These are phyloP conservation scores for Dactylellina parvicollis DNA, from an alignment of 2,329 filamentous ascomycete genomes.

Conservation along the genomic window DNA sequence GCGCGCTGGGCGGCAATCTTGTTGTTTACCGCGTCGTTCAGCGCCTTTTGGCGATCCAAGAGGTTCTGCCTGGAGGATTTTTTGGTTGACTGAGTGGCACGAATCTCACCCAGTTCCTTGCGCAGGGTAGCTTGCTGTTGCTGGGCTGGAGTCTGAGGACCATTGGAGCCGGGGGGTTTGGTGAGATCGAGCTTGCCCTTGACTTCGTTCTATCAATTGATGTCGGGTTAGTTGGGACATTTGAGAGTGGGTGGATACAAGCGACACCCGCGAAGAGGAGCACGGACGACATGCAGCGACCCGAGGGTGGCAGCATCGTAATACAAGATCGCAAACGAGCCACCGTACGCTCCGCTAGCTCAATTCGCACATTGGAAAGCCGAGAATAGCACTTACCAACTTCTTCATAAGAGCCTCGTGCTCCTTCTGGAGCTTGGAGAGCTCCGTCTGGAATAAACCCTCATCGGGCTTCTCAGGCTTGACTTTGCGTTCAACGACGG, in stretches of 20 bases:
- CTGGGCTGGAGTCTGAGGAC: slow-evolving; percentile 72
- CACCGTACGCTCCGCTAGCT: background rate
- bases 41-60: slow-evolving; percentile 88
- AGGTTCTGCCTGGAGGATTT: slow-evolving; percentile 82
- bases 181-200: slow-evolving; percentile 88
- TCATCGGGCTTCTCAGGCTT: slow-evolving; percentile 90
- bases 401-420: slow-evolving; percentile 79
- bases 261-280: slow-evolving; percentile 1
- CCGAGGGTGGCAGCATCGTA: background rate
- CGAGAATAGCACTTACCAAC: slow-evolving; percentile 65
- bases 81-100: slow-evolving; percentile 83
- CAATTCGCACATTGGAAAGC: background rate
- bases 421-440: slow-evolving; percentile 86
- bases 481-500: slow-evolving; percentile 60
- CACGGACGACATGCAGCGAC: slow-evolving; percentile 13
- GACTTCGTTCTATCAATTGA: slow-evolving; percentile 74
- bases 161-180: slow-evolving; percentile 78
- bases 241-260: background rate
- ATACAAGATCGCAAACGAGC: background rate
- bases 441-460: slow-evolving; percentile 79
- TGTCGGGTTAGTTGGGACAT: background rate
- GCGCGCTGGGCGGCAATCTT: slow-evolving; percentile 87
- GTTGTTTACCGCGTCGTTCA: slow-evolving; percentile 87
- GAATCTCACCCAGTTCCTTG: slow-evolving; percentile 82
- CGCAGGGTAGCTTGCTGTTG: slow-evolving; percentile 89